A percentile compares a stretch with the other conserved stretches of the same genome.
phyloP scores from a whole-genome alignment of 1,139 yeast genomes.

The Suzukiozyma palmioleophila region DNA sequence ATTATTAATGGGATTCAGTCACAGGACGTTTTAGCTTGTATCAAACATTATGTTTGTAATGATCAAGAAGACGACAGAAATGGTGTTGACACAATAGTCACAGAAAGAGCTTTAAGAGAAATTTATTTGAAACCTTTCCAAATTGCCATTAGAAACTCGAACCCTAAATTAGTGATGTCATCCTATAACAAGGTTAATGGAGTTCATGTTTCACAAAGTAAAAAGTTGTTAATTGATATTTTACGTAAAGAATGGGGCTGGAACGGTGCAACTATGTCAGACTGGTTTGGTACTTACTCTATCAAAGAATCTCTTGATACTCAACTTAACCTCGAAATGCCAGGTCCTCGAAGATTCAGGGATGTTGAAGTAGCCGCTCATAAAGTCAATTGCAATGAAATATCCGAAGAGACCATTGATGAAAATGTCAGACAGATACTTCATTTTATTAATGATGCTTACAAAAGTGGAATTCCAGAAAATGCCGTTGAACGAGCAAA shows the following conservation, averaged over 20 bases:
- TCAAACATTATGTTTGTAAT: conserved; percentile 56
- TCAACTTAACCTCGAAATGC: conserved; percentile 59
- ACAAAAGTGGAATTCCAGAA: conserved; percentile 31
- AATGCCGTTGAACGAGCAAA: conserved; percentile 18
- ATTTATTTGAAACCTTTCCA: conserved; percentile 58
- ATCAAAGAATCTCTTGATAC: conserved; percentile 41
- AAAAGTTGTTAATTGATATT: conserved; percentile 35
- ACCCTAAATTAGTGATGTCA: conserved; percentile 42
- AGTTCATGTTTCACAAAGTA: conserved; percentile 44
- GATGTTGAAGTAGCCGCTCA: conserved; percentile 28
- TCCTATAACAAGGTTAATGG: conserved; percentile 57
- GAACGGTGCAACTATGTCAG: conserved; percentile 52
- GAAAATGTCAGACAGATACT: conserved; percentile 43
- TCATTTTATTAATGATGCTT: conserved; percentile 36
- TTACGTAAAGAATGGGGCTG: conserved; percentile 28
- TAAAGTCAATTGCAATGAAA: conserved; percentile 21
- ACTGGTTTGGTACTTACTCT: conserved; percentile 56
- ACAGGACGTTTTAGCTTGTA: conserved; percentile 45
- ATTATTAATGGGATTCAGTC: conserved; percentile 25
- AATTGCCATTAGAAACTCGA: conserved; percentile 44
- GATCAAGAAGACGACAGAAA: conserved; percentile 54
- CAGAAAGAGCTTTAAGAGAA: conserved; percentile 57
- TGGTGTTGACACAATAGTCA: conserved; percentile 40
- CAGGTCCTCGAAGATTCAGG: conserved; percentile 51
- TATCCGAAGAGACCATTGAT: conserved; percentile 26